Conservation (phyloP, 2,329 filamentous ascomycete genomes). For the Aureobasidium melanogenum region DNA sequence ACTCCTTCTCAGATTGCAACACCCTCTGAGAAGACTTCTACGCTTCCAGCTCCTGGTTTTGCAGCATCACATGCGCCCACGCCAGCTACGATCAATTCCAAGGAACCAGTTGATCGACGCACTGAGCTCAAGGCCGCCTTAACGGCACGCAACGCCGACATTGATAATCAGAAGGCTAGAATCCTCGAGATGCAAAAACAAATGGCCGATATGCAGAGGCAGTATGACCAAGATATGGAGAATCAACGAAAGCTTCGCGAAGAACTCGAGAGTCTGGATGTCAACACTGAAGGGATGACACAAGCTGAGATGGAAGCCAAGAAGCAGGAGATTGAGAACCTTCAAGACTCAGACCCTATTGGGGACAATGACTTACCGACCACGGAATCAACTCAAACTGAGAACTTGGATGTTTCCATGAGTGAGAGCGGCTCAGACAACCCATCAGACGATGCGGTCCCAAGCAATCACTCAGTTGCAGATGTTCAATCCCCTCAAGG, state of each 20-base stretch:
- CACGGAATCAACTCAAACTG: neutral
- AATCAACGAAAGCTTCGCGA: constrained; percentile 21
- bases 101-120: neutral
- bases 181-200: constrained; percentile 20
- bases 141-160: constrained; percentile 14
- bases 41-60: neutral
- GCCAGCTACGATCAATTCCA: neutral
- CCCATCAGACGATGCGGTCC: neutral
- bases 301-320: constrained; percentile 36
- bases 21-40: neutral
- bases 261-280: constrained; percentile 40
- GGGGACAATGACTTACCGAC: neutral
- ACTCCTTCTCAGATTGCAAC: neutral
- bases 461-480: neutral
- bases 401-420: neutral
- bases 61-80: neutral
- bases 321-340: constrained; percentile 26
- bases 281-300: constrained; percentile 39
- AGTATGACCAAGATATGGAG: constrained; percentile 31
- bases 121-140: constrained; percentile 2
- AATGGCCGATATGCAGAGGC: constrained; percentile 36
- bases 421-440: neutral
- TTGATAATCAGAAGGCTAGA: constrained; percentile 15
- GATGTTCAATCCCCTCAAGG: neutral
- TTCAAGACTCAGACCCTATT: neutral